Percentiles rank a stretch among this genome's conserved stretches.
Conservation (phyloP, 345 rosid genomes). For the Citrus australasica region DNA sequence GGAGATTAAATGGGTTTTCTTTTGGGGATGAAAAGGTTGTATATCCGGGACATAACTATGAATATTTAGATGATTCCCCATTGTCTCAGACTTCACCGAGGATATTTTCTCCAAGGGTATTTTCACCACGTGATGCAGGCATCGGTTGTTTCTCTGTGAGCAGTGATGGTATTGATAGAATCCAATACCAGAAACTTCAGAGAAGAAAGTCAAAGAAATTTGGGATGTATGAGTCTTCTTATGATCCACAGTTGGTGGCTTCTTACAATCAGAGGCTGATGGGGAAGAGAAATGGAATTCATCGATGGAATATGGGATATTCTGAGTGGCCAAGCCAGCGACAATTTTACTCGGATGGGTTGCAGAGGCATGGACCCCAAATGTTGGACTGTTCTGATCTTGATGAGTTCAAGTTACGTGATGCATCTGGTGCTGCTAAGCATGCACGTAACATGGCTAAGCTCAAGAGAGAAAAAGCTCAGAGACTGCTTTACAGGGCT, state of each 20-base stretch:
- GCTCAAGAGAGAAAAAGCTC: conserved; percentile 77
- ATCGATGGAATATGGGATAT: conserved; percentile 43
- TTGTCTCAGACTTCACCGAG: conserved; percentile 49
- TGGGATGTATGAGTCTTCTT: conserved; percentile 25
- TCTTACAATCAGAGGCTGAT: conserved; percentile 32
- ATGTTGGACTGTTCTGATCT: conserved; percentile 46
- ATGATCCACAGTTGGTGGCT: conserved; percentile 30
- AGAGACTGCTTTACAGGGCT: conserved; percentile 70
- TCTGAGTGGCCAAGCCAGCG: conserved; percentile 53
- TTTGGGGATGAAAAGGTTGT: conserved; percentile 63
- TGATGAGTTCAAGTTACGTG: conserved; percentile 66
- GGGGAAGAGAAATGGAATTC: conserved; percentile 46
- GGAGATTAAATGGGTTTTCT: conserved; percentile 66
- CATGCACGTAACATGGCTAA: conserved; percentile 64
- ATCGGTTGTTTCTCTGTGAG: conserved; percentile 38
- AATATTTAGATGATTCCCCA: conserved; percentile 52
- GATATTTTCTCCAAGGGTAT: conserved; percentile 42
- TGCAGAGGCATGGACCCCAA: conserved; percentile 35
- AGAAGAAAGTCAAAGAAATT: conserved; percentile 47
- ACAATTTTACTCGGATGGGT: conserved; percentile 29
- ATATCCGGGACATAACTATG: conserved; percentile 49
- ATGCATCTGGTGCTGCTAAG: conserved; percentile 76
- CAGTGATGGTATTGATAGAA: conserved; percentile 49
- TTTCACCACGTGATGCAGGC: conserved; percentile 43
- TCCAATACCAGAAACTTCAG: conserved; percentile 42